Percentiles rank a stretch among this genome's conserved stretches.
Evolutionary conservation across 805 yeast species (phyloP).

Genomic region (Citeromyces matritensis): DNA sequence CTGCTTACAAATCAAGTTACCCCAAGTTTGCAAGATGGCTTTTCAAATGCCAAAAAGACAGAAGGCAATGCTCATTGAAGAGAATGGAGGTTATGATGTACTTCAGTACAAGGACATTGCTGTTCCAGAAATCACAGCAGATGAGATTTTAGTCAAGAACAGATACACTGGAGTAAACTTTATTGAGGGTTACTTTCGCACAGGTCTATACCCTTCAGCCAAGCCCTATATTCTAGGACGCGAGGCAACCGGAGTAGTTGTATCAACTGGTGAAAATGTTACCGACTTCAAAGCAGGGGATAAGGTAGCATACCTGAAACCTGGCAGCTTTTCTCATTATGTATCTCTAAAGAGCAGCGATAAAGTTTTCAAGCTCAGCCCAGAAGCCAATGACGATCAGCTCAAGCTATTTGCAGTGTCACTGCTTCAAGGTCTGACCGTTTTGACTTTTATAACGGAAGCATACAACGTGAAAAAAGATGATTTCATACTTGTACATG

Average conservation of each 20-base stretch:
- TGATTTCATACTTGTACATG: slow-evolving; percentile 67
- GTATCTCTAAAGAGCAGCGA: slow-evolving; percentile 15
- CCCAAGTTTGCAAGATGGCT: too few relatives aligned
- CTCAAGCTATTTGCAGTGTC: slow-evolving; percentile 45
- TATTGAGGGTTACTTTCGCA: slow-evolving; percentile 73
- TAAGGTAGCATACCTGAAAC: slow-evolving; percentile 40
- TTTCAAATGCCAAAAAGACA: slow-evolving; percentile 43
- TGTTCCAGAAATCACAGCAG: slow-evolving; percentile 38
- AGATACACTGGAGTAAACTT: slow-evolving; percentile 68
- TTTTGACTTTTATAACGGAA: slow-evolving; percentile 52
- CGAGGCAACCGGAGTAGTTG: slow-evolving; percentile 57
- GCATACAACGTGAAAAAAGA: slow-evolving; percentile 53
- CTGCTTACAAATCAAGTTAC: too few relatives aligned
- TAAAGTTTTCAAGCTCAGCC: slow-evolving; percentile 32
- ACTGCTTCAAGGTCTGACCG: slow-evolving; percentile 66
- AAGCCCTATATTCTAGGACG: slow-evolving; percentile 59
- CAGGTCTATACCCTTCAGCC: slow-evolving; percentile 52
- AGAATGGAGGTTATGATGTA: slow-evolving; percentile 37
- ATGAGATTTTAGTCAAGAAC: slow-evolving; percentile 60
- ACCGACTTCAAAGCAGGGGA: slow-evolving; percentile 50
- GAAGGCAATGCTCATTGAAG: slow-evolving; percentile 37
- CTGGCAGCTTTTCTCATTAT: slow-evolving; percentile 59
- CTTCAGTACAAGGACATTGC: slow-evolving; percentile 42
- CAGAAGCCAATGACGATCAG: slow-evolving; percentile 26
- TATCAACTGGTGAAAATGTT: slow-evolving; percentile 46